Evolutionary conservation across 2,329 filamentous ascomycete genomes (phyloP).

Genomic region (Trichophyton schoenleinii): DNA sequence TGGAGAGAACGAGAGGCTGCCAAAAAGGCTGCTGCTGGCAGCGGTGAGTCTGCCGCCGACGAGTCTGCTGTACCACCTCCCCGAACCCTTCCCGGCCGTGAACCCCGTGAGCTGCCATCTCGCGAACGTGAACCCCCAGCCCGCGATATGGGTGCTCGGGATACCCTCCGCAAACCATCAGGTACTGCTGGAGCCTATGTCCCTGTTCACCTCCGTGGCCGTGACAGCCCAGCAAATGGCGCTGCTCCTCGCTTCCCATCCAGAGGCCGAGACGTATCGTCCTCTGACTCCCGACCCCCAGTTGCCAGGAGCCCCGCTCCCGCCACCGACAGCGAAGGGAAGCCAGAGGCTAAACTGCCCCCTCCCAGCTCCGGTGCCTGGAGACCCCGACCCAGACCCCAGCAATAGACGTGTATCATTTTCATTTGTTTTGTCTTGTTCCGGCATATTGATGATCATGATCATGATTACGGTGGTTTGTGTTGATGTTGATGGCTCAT

Average conservation of each 20-base stretch:
- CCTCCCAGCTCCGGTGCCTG: conserved; percentile 8
- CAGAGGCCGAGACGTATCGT: background rate
- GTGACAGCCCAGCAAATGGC: conserved; percentile 7
- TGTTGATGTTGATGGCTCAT: background rate
- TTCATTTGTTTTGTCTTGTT: background rate
- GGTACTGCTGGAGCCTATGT: conserved; percentile 10
- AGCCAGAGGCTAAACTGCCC: conserved; percentile 5
- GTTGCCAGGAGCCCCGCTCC: conserved; percentile 8
- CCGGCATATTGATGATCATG: background rate
- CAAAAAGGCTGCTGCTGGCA: conserved; percentile 26
- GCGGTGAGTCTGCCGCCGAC: conserved; percentile 19
- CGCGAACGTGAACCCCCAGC: background rate
- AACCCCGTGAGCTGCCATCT: conserved; percentile 5
- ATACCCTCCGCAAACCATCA: background rate
- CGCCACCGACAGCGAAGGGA: conserved; percentile 9
- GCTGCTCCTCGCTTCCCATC: background rate
- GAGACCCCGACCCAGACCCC: conserved; percentile 10
- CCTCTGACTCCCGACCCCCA: conserved; percentile 3
- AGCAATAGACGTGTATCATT: conserved; percentile 7
- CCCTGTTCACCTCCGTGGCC: conserved; percentile 11
- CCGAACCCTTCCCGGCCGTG: conserved; percentile 2
- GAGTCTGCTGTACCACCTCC: conserved; percentile 11
- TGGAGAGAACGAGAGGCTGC: conserved; percentile 51
- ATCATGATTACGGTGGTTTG: background rate
- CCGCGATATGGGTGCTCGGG: background rate